phyloP scores from a whole-genome alignment of 148 eudicot genomes.

The Chenopodium quinoa region DNA sequence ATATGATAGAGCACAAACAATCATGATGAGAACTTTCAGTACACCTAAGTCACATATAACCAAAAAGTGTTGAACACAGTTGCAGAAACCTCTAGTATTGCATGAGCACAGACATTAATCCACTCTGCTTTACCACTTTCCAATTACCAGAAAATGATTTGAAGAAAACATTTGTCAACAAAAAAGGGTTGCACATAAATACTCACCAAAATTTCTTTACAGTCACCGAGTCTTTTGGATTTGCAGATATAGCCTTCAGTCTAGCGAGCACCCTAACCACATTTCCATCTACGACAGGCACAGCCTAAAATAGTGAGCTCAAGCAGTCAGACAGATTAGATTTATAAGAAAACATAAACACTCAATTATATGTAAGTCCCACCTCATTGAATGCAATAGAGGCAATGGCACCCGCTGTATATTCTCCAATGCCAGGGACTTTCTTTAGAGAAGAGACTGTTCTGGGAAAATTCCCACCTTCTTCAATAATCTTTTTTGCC shows the following conservation, averaged over 20 bases:
- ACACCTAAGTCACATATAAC: neutral
- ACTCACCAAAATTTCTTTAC: conserved; percentile 75
- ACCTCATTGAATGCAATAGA: conserved; percentile 93
- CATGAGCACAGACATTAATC: neutral
- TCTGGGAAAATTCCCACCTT: conserved; percentile 69
- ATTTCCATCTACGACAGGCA: conserved; percentile 96
- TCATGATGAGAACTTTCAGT: neutral
- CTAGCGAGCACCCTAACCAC: conserved; percentile 89
- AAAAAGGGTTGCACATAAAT: conserved; percentile 6
- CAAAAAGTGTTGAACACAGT: neutral
- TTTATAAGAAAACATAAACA: neutral
- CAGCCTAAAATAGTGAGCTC: conserved; percentile 46
- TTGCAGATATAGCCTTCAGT: conserved; percentile 75
- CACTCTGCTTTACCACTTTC: neutral
- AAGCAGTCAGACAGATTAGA: neutral
- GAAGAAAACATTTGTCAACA: neutral
- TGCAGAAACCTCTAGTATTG: neutral
- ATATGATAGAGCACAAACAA: neutral
- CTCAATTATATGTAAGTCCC: conserved; percentile 1
- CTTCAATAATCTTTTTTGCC: conserved; percentile 71
- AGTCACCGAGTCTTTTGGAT: conserved; percentile 66
- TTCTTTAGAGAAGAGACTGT: conserved; percentile 57
- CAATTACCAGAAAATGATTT: neutral
- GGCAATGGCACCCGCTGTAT: conserved; percentile 96
- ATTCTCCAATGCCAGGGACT: conserved; percentile 86